Base-by-base conservation (phyloP, 2,329 filamentous ascomycete species). In the Xylariaceae sp. region DNA sequence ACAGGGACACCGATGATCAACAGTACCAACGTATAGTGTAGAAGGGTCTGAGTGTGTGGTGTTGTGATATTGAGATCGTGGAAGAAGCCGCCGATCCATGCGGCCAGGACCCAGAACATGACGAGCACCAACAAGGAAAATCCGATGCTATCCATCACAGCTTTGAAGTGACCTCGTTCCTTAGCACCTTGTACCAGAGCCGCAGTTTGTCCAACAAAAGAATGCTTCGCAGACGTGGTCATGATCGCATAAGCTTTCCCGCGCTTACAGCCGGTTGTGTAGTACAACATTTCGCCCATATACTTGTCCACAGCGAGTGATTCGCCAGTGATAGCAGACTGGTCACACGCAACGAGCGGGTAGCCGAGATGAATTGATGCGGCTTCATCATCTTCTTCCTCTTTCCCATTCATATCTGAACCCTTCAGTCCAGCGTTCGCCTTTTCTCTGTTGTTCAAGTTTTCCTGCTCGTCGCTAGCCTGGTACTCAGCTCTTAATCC, bases 81-180 rank as follows among this genome's bases (percentile, higher is more conserved):
- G 84, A 85, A 89, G 82, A 89, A 89, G 74, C 85, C 87, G 77
- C 87, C 87, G 63, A 89, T 86, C 87, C 87, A 89, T 66, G 87
- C 80, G 62, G 81, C 75, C 66, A 89, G 80, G 73, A 89, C 89
- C 80, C 81, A 89, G 79, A 87, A 86, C 73, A 89, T 85, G 78
- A 89, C 87, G 64, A 89, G 78, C 70, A 89, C 86, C 68, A 89
- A 79, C 54, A 89, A 80, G 63, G 83, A 78, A 61, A 85, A 88
- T 76, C 87, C 87, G 68, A 89, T 89, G 71, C 83, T 86, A 82
- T 89, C 86, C 87, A 89, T 89, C 81, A 89, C 88, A 67, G 86
- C 86, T 79, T 89, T 89, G 84, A 89, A 89, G 75, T 88, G 86
- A 80, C 87, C 87, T 67, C 83, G 80, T 73, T 89, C 87, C 77